Percentiles rank a stretch among this genome's conserved stretches.
These are phyloP conservation scores for Neopestalotiopsis clavispora DNA, from an alignment of 2,329 filamentous ascomycete genomes.

Conservation along the genomic window DNA sequence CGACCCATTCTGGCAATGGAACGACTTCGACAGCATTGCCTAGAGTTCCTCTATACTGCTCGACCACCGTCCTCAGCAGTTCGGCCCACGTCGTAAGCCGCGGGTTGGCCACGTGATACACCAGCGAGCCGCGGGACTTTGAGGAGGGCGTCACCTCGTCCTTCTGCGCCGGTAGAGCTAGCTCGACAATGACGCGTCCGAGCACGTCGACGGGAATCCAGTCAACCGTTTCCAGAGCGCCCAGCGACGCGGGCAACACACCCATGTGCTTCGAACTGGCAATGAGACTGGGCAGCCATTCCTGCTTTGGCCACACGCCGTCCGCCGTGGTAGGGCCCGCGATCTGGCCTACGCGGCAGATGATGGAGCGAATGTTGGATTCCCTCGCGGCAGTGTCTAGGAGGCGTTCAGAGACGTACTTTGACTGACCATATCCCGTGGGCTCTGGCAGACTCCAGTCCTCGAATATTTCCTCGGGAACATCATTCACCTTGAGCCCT, in stretches of 20 bases:
- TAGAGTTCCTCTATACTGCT: conserved; percentile 7
- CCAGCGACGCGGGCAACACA: conserved; percentile 41
- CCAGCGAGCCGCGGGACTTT: conserved; percentile 13
- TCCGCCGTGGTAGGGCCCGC: conserved; percentile 25
- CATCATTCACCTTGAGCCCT: background rate
- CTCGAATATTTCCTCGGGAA: background rate
- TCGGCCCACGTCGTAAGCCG: conserved; percentile 21
- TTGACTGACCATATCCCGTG: conserved; percentile 32
- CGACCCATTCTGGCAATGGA: conserved; percentile 22
- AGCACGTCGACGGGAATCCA: conserved; percentile 51
- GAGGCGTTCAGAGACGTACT: conserved; percentile 33
- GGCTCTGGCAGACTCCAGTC: background rate
- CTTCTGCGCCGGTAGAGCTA: conserved; percentile 19
- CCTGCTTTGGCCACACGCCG: conserved; percentile 44
- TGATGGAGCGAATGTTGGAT: conserved; percentile 20
- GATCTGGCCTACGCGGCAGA: conserved; percentile 35
- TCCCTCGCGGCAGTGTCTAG: conserved; percentile 27
- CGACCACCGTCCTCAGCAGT: conserved; percentile 17
- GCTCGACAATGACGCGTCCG: conserved; percentile 40
- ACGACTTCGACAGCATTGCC: conserved; percentile 20
- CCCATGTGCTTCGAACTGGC: conserved; percentile 42
- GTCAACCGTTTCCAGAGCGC: conserved; percentile 39
- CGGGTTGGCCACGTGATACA: conserved; percentile 27
- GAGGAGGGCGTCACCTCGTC: no score
- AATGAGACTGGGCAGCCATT: conserved; percentile 48